Conservation (phyloP, 805 yeast species). For the Ogataea glucozyma region DNA sequence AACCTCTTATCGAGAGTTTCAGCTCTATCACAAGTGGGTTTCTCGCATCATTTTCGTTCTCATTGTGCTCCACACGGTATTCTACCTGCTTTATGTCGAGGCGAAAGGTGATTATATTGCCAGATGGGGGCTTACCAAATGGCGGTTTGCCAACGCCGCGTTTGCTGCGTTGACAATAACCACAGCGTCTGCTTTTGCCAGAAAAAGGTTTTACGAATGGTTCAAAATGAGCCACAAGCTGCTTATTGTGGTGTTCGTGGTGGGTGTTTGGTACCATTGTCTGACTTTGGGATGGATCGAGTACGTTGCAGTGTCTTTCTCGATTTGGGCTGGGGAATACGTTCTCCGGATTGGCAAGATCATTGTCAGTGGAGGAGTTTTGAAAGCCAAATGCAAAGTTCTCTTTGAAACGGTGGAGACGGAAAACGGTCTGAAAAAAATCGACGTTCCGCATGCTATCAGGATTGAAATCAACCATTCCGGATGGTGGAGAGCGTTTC, state of each 20-base stretch:
- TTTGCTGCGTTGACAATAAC: constrained; percentile 32
- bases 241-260: constrained; percentile 42
- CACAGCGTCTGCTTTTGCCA: constrained; percentile 34
- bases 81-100: constrained; percentile 40
- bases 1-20: constrained; percentile 37
- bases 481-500: constrained; percentile 51
- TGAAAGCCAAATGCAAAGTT: constrained; percentile 47
- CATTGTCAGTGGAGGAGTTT: constrained; percentile 57
- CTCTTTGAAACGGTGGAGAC: constrained; percentile 22
- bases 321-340: constrained; percentile 73
- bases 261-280: constrained; percentile 50
- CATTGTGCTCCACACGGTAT: constrained; percentile 39
- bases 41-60: constrained; percentile 42
- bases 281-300: constrained; percentile 50
- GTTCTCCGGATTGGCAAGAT: constrained; percentile 56
- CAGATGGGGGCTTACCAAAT: constrained; percentile 41
- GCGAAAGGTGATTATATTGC: constrained; percentile 37
- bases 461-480: constrained; percentile 54
- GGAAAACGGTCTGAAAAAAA: constrained; percentile 4
- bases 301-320: constrained; percentile 54
- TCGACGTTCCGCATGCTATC: constrained; percentile 40
- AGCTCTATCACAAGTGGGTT: constrained; percentile 41
- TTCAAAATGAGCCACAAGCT: constrained; percentile 47
- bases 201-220: constrained; percentile 44
- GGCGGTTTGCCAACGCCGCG: constrained; percentile 47